Percentiles rank a stretch among this genome's conserved stretches.
Evolutionary conservation across 2,329 filamentous ascomycete species (phyloP).

Genomic region (Bisporella sp.): DNA sequence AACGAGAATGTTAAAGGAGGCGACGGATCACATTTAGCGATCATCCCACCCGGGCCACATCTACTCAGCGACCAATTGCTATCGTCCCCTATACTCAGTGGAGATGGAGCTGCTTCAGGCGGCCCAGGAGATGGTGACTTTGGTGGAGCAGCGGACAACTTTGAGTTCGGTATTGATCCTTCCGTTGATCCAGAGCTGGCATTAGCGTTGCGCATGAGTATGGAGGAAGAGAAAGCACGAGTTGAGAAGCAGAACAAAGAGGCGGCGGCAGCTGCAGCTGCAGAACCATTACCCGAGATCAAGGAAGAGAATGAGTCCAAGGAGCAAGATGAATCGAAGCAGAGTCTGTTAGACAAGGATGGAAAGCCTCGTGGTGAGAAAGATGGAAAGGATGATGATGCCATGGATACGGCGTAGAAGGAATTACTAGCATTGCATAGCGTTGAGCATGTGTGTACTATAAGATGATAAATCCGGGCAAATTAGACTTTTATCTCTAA

Average conservation of each 20-base stretch:
- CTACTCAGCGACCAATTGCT: constrained; percentile 89
- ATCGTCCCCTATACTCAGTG: constrained; percentile 81
- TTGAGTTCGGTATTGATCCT: constrained; percentile 87
- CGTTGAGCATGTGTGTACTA: constrained; percentile 27
- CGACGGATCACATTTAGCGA: constrained; percentile 85
- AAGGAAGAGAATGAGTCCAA: constrained; percentile 68
- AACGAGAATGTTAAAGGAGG: constrained; percentile 87
- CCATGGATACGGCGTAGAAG: constrained; percentile 76
- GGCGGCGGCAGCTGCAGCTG: constrained; percentile 64
- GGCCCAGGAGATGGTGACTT: constrained; percentile 44
- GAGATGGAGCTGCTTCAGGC: constrained; percentile 59
- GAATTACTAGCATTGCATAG: constrained; percentile 21
- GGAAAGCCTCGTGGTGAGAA: constrained; percentile 58
- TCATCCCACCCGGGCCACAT: constrained; percentile 85
- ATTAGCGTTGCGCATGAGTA: constrained; percentile 90
- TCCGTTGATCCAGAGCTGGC: constrained; percentile 89
- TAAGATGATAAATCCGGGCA: constrained; percentile 16
- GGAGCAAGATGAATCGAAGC: constrained; percentile 32
- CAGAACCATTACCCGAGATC: constrained; percentile 73
- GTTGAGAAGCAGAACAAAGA: constrained; percentile 79
- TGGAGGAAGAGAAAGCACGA: constrained; percentile 94
- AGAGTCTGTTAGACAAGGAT: constrained; percentile 51
- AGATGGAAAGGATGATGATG: constrained; percentile 46
- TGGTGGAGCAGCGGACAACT: constrained; percentile 52
- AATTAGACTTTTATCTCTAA: neutral